Evolutionary conservation across 495 filamentous ascomycete genomes (phyloP).

Genomic region (Aspergillus diversus): DNA sequence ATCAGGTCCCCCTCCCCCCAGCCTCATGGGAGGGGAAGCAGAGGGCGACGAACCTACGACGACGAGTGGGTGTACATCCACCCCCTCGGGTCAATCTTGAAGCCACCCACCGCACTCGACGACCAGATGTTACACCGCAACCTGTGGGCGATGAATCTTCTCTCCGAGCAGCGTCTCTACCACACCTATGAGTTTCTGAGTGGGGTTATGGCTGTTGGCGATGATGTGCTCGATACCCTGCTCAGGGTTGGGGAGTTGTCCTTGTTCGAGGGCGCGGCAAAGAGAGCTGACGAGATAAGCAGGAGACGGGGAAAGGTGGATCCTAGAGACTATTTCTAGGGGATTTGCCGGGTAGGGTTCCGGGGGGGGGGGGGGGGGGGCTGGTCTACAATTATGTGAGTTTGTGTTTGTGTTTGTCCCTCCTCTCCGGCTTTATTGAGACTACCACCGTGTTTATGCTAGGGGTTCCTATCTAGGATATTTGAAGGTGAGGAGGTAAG

Average conservation of each 20-base stretch:
- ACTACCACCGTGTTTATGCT: too few relatives aligned
- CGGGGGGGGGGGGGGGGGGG: too few relatives aligned
- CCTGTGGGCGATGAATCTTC: constrained; percentile 13
- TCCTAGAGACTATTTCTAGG: neutral
- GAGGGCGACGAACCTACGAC: too few relatives aligned
- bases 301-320: neutral
- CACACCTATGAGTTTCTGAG: constrained; percentile 19
- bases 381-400: neutral
- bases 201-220: constrained; percentile 1
- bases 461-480: too few relatives aligned
- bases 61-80: neutral
- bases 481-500: too few relatives aligned
- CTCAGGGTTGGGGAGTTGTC: constrained; percentile 4
- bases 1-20: neutral
- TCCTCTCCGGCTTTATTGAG: neutral
- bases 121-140: constrained; percentile 20
- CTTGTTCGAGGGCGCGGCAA: constrained; percentile 14
- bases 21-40: neutral
- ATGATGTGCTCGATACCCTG: constrained; percentile 14
- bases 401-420: neutral
- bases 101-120: constrained; percentile 17
- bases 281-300: neutral
- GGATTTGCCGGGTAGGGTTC: neutral
- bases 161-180: constrained; percentile 11
- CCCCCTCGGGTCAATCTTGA: constrained; percentile 12